Evolutionary conservation across 169 alveolate species (phyloP).

Genomic region (Eimeria falciformis): DNA sequence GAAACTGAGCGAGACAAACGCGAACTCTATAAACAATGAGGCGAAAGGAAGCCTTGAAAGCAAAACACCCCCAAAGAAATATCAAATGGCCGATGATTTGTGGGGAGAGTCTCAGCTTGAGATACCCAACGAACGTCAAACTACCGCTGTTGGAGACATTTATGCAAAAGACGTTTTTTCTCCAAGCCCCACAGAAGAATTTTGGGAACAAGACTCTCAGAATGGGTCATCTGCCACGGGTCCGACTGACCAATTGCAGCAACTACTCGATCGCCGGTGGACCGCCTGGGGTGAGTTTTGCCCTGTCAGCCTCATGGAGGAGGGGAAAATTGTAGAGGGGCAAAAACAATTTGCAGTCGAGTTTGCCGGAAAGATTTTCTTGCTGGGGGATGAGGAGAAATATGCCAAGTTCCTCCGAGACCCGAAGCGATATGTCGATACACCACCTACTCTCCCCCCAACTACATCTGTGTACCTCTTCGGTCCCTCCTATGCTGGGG

Average conservation of each 20-base stretch:
- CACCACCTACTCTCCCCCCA: slow-evolving; percentile 53
- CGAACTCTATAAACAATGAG: not conserved
- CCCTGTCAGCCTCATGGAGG: slow-evolving; percentile 61
- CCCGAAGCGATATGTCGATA: slow-evolving; percentile 43
- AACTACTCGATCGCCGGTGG: slow-evolving; percentile 56
- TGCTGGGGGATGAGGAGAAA: slow-evolving; percentile 47
- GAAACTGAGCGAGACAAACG: not conserved
- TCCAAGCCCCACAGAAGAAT: not conserved
- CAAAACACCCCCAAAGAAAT: slow-evolving; percentile 20
- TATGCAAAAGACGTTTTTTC: not conserved
- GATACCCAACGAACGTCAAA: not conserved
- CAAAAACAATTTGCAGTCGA: slow-evolving; percentile 53
- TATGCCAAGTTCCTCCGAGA: slow-evolving; percentile 31
- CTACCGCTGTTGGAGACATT: not conserved
- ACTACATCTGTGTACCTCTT: slow-evolving; percentile 50
- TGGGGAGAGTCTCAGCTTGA: slow-evolving; percentile 64
- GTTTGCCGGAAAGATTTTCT: slow-evolving; percentile 59
- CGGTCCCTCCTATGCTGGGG: slow-evolving; percentile 55
- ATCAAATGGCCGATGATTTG: slow-evolving; percentile 31
- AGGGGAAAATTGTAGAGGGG: slow-evolving; percentile 42
- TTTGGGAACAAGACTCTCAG: not conserved
- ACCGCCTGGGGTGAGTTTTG: slow-evolving; percentile 58
- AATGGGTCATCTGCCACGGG: not conserved
- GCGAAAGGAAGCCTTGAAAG: not conserved
- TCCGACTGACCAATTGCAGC: not conserved